Evolutionary conservation across 768 basidiomycete genomes (phyloP), one percentile per base, ranked within the genome.

Genomic region (Mycena haematopus): DNA sequence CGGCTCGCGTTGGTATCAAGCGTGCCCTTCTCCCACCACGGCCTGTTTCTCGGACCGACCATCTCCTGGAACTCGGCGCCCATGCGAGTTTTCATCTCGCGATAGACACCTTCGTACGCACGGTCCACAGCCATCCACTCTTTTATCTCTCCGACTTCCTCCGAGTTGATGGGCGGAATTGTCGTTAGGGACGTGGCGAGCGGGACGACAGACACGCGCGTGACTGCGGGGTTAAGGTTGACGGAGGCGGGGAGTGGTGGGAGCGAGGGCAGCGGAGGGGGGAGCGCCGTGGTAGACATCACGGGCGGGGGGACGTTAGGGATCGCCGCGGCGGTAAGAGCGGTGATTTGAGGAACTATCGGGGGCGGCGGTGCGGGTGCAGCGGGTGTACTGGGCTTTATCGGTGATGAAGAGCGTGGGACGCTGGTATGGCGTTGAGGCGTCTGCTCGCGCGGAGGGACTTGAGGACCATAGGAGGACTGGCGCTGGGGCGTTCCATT

Each of bases 11-110:
- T 69, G 69, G 75, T 56, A 69, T 75, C 79, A 65, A 69, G 57
- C 53, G 73, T 75, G 66, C 83, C 86, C 71, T 84, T 84, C 75
- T 90, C 88, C 82, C 86, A 89, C 88, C 89, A 91, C 67, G 78
- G 79, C 10, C 77, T 70, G 58, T 27, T 65, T 45, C 76, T 72
- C 45, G 76, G 77, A 52, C 78, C 82, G 13, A 82, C 77, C 38
- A 81, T 76, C 3, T 78, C 80, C 5, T 78, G 74, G 42, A 82
- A 63, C 75, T 89, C 90, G 31, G 80, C 81, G 24, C 69, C 68
- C 80, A 84, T 83, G 33, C 85, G 78, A n/a, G 78, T 78, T 60
- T 82, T 79, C 81, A 86, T 87, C 54, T 72, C 74, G 53, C 79
- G 79, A 65, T 77, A 79, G 7, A 76, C 68, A 4, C 68, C 75